Base-by-base conservation (phyloP, 345 rosid species). In the Eucalyptus marginata region DNA sequence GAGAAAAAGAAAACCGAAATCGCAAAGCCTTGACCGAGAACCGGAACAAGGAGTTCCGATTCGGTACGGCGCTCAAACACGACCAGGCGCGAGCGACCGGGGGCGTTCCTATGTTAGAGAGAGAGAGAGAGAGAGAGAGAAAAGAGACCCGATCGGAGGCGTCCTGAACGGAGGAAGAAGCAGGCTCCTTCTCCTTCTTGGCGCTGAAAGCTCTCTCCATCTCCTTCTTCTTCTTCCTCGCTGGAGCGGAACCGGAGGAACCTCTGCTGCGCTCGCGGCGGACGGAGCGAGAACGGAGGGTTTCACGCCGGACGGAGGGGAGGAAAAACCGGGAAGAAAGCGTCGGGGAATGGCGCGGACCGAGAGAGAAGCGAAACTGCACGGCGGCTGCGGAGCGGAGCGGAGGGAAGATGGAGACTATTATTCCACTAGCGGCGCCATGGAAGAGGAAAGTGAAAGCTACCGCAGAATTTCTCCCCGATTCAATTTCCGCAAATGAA, bases 151-250 rank as follows among this genome's bases (percentile, higher is more conserved):
- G 93, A 88, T 95, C 97, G 89, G 99, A 94, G 24, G 99, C 96
- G 89, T 97, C 99, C 36, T 94, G 89, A 20, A 97, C 52, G 5
- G 99, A 95, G 16, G 98, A 96, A 83, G 99, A 96, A 83, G 99
- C 95, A 47, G 98, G 98, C 58, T 96, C 98, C 90, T 97, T 96
- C 86, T 95, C 95, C 87, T 97, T 96, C 96, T 95, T 96, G 85
- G 66, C 92, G 87, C 99, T 98, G 83, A 95, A 97, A 3, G 95
- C 95, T 90, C 96, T 96, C 95, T 90, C 94, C 99, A 97, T 97
- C 59, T 87, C 86, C 50, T 56, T 49, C 87, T 29, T 52, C 2
- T 29, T 10, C 86, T 17, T 84, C 62, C 43, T n/a, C 36, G 43
- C 58, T 2, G 27, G 10, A n/a, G 59, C 15, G 52, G 33, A 86